phyloP scores from a whole-genome alignment of 805 yeast species.

The Ogataea methanolica region DNA sequence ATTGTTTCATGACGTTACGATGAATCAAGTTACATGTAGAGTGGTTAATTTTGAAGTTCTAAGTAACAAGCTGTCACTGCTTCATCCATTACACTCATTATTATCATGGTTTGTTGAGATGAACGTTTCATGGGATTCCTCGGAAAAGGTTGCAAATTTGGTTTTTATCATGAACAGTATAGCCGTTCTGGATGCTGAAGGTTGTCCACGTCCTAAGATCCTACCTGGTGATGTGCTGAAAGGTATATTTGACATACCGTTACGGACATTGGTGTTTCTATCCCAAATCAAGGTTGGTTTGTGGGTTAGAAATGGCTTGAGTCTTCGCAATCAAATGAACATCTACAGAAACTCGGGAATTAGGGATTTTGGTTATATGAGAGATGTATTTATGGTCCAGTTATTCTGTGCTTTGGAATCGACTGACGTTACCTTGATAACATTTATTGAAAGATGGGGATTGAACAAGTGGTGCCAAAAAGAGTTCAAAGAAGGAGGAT shows the following conservation, averaged over 20 bases:
- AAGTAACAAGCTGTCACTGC: conserved; percentile 53
- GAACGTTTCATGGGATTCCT: conserved; percentile 23
- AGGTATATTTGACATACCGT: conserved; percentile 62
- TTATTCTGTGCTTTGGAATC: conserved; percentile 45
- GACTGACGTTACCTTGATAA: conserved; percentile 52
- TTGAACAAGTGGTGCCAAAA: conserved; percentile 50
- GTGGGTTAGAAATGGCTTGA: conserved; percentile 93
- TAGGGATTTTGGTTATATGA: conserved; percentile 74
- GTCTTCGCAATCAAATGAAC: conserved; percentile 72
- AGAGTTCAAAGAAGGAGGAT: conserved; percentile 39
- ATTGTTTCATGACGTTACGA: conserved; percentile 14
- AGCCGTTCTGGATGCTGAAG: not conserved
- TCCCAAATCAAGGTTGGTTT: conserved; percentile 85
- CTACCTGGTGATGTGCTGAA: conserved; percentile 18
- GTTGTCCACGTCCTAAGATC: not conserved
- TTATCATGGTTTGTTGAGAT: conserved; percentile 67
- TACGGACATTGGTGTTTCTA: conserved; percentile 69
- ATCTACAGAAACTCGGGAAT: conserved; percentile 75
- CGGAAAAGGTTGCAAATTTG: conserved; percentile 3
- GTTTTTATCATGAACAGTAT: conserved; percentile 10
- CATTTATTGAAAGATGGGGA: conserved; percentile 68
- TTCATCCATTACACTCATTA: conserved; percentile 78
- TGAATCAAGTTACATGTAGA: conserved; percentile 17
- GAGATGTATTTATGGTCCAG: conserved; percentile 76
- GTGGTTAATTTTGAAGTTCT: conserved; percentile 40